Conservation (phyloP, 129 eudicot species). For the Pittosporum tobira region DNA sequence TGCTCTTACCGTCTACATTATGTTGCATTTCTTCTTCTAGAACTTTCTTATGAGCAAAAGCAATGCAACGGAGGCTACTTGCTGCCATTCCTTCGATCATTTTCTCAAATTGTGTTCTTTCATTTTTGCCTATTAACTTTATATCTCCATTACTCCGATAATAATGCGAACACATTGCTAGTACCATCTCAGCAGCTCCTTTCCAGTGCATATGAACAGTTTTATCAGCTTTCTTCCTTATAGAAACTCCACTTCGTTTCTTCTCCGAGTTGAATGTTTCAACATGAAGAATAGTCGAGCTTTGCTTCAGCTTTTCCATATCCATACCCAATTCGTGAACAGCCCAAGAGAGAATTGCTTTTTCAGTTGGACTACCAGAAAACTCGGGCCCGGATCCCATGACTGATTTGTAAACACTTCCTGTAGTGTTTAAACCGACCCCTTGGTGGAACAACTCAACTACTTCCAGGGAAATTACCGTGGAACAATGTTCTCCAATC, state of each 20-base stretch:
- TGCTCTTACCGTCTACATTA: conserved; percentile 11
- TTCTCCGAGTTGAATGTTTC: conserved; percentile 76
- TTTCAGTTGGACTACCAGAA: conserved; percentile 85
- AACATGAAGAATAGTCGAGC: conserved; percentile 40
- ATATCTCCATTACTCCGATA: conserved; percentile 31
- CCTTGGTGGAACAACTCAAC: conserved; percentile 49
- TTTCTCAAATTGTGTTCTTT: conserved; percentile 40
- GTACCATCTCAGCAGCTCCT: conserved; percentile 92
- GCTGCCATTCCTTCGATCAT: conserved; percentile 91
- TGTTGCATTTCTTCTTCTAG: conserved; percentile 14
- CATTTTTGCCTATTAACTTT: conserved; percentile 20
- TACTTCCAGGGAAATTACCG: conserved; percentile 16
- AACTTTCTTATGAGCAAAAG: conserved; percentile 56
- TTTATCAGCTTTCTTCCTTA: conserved; percentile 28
- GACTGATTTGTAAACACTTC: conserved; percentile 37
- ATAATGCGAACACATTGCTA: conserved; percentile 58
- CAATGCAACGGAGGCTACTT: conserved; percentile 82
- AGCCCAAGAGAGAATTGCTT: conserved; percentile 84
- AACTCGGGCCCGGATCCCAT: conserved; percentile 30
- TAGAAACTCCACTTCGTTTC: conserved; percentile 61
- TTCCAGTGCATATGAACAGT: conserved; percentile 62
- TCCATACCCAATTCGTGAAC: conserved; percentile 56
- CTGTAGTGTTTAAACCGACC: conserved; percentile 73
- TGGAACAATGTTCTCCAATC: conserved; percentile 16
- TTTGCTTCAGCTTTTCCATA: conserved; percentile 46